Evolutionary conservation across 306 rosid genomes (phyloP), one percentile per base, ranked within the genome.

Genomic region (Malus fusca): DNA sequence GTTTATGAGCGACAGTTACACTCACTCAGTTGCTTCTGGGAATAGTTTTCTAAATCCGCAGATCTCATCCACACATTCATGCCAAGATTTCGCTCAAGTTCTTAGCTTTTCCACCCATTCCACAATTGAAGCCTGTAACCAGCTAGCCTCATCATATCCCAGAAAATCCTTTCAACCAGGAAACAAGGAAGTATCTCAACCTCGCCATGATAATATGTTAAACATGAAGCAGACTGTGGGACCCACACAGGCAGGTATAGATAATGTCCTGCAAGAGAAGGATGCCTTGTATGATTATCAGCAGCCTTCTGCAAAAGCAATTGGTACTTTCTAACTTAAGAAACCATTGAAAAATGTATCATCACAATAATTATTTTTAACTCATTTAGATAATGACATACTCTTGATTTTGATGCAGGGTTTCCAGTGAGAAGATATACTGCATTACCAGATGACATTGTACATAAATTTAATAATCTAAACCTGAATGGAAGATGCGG

Each of bases 321-420:
- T 31, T 74, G 86, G 88, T 85, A 79, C 42, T 67, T 83, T 73
- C 42, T 69, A 73, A 42, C 19, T 48, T 25, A 25, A 51, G 43
- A 48, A 80, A 12, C 55, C 17, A 18, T 10, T 78, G 21, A n/a
- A 65, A 66, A 3, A 22, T 35, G 11, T 23, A 64, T 12, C 33
- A 69, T 69, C 58, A 63, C 14, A 9, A 43, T 33, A 17, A 22
- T 68, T 55, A 44, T 30, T 8, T 61, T 75, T 52, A 66, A 67
- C 72, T 66, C 17, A 22, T 56, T 5, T 40, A 48, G 37, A 35
- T 75, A 40, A 71, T 66, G 76, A 55, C 58, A 66, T 4, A 75
- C 82, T 78, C 76, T 84, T 84, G 60, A 59, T 79, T 84, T 80
- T 86, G 76, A 61, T 81, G 83, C 83, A 92, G 97, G 87, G 62